These are phyloP conservation scores for Dioszegia aurantiaca DNA, from an alignment of 768 basidiomycete species.

Conservation along the genomic window DNA sequence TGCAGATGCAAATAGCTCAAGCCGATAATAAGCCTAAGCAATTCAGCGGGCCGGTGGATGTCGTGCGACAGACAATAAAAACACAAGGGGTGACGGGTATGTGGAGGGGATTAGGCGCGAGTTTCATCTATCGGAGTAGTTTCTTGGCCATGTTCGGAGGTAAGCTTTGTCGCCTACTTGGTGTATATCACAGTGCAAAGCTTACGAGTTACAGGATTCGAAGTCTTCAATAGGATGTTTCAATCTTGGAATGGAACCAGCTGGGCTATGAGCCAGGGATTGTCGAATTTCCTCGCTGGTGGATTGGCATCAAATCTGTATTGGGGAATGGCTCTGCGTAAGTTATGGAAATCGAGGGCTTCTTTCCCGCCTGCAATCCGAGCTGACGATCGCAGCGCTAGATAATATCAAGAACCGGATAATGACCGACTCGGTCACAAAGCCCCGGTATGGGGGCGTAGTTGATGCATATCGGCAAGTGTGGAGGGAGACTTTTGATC, in stretches of 20 bases:
- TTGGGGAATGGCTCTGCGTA: conserved; percentile 46
- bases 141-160: conserved; percentile 71
- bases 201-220: conserved; percentile 30
- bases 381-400: conserved; percentile 54
- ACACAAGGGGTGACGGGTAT: conserved; percentile 65
- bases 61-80: conserved; percentile 62
- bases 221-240: conserved; percentile 65
- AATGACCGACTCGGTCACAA: conserved; percentile 47
- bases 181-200: neutral
- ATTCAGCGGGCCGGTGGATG: conserved; percentile 51
- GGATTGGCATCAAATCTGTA: conserved; percentile 52
- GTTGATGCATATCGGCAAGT: conserved; percentile 59
- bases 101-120: conserved; percentile 73
- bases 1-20: conserved; percentile 48
- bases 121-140: conserved; percentile 68
- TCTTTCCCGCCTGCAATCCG: too few relatives aligned
- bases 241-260: conserved; percentile 60
- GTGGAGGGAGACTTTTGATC: conserved; percentile 58
- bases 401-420: conserved; percentile 74
- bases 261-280: conserved; percentile 57
- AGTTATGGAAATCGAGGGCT: conserved; percentile 2
- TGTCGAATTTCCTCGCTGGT: conserved; percentile 52
- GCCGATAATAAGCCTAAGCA: conserved; percentile 59
- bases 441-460: conserved; percentile 57
- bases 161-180: conserved; percentile 27